These are phyloP conservation scores for Crithidia fasciculata DNA, from an alignment of 208 protist genomes.

Conservation along the genomic window DNA sequence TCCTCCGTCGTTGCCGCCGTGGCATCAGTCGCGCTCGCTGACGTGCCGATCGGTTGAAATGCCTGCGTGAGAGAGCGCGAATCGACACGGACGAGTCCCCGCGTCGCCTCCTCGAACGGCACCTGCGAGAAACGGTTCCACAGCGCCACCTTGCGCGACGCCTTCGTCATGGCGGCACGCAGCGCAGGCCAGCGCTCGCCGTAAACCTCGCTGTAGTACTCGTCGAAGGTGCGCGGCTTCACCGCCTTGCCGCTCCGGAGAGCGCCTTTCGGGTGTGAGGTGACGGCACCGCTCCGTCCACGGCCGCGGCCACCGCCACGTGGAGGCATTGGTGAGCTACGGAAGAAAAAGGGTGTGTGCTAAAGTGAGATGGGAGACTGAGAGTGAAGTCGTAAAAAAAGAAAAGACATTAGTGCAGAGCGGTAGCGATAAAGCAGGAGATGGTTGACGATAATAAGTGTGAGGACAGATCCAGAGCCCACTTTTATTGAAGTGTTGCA, in stretches of 20 bases:
- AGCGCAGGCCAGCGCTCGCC: constrained; percentile 78
- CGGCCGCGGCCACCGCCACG: constrained; percentile 9
- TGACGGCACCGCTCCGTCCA: constrained; percentile 11
- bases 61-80: constrained; percentile 49
- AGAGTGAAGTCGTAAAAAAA: no score
- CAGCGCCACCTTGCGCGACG: constrained; percentile 65
- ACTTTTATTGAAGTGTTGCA: no score
- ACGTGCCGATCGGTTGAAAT: constrained; percentile 22
- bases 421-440: no score
- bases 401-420: no score
- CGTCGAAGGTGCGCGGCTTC: constrained; percentile 51
- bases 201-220: constrained; percentile 73
- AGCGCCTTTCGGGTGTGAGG: constrained; percentile 11
- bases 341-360: no score
- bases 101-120: constrained; percentile 63
- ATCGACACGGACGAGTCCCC: constrained; percentile 60
- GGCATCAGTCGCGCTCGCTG: neutral
- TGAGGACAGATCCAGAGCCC: no score
- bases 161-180: constrained; percentile 45
- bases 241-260: constrained; percentile 4
- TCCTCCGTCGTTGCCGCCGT: neutral
- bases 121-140: constrained; percentile 86
- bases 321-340: constrained; percentile 17
- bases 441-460: no score
- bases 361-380: no score